Percentiles rank a stretch among this genome's conserved stretches.
Evolutionary conservation across 768 basidiomycete species (phyloP).

Genomic region (Xerocomellus amylosporus): DNA sequence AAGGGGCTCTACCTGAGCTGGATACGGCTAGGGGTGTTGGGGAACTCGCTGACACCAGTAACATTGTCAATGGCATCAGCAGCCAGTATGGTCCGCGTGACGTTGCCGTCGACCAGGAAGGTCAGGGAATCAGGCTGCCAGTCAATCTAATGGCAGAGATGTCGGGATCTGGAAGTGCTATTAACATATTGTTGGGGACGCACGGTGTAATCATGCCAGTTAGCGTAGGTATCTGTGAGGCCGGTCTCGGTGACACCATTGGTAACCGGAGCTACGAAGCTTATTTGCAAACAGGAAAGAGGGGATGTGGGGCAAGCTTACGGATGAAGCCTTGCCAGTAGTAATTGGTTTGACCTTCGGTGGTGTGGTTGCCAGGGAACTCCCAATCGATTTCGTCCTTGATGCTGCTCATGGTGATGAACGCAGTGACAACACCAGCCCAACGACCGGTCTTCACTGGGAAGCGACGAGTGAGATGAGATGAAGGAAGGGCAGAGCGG

Average conservation of each 20-base stretch:
- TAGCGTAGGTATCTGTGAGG: constrained; percentile 59
- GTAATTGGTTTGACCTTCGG: constrained; percentile 72
- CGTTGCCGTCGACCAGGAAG: constrained; percentile 68
- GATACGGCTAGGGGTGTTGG: constrained; percentile 75
- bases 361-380: constrained; percentile 63
- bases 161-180: neutral
- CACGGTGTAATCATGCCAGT: constrained; percentile 78
- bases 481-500: neutral
- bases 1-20: constrained; percentile 61
- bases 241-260: constrained; percentile 48
- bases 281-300: neutral
- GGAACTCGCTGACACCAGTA: constrained; percentile 62
- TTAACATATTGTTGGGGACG: constrained; percentile 21
- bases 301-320: constrained; percentile 33
- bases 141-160: constrained; percentile 53
- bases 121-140: constrained; percentile 70
- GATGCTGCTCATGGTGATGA: constrained; percentile 80
- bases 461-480: neutral
- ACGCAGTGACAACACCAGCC: constrained; percentile 80
- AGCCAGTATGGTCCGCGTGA: constrained; percentile 65
- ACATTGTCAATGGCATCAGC: constrained; percentile 49
- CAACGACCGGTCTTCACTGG: constrained; percentile 77
- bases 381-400: constrained; percentile 91
- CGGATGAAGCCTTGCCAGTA: constrained; percentile 76
- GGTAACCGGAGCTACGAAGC: constrained; percentile 40